phyloP scores from a whole-genome alignment of 2,329 filamentous ascomycete species.

The Aspergillus brunneoviolaceus region DNA sequence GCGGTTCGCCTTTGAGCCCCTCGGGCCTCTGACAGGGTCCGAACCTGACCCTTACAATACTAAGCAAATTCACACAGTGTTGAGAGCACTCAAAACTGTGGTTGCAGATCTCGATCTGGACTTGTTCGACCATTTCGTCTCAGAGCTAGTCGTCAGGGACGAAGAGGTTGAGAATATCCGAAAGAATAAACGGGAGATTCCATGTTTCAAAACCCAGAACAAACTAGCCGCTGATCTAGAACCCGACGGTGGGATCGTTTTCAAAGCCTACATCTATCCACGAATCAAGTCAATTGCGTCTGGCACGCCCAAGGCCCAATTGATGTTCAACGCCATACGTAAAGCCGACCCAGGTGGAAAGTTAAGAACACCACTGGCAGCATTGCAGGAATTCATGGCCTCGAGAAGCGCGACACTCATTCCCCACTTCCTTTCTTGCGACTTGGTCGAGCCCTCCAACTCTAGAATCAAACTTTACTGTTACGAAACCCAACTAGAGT shows the following conservation, averaged over 20 bases:
- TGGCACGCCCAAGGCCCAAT: conserved; percentile 8
- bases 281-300: conserved; percentile 16
- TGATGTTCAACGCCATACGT: conserved; percentile 16
- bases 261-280: conserved; percentile 18
- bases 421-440: conserved; percentile 3
- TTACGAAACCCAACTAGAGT: neutral
- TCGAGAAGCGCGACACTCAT: neutral
- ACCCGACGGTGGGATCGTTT: neutral
- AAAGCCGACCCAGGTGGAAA: neutral
- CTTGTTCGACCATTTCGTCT: neutral
- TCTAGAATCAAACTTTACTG: conserved; percentile 7
- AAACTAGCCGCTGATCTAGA: neutral
- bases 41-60: neutral
- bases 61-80: neutral
- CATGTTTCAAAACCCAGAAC: neutral
- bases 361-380: neutral
- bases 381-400: neutral
- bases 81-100: neutral
- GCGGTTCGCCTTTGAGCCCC: conserved; percentile 18
- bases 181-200: neutral
- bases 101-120: neutral
- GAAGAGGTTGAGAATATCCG: neutral
- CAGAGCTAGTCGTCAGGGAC: neutral
- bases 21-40: conserved; percentile 12
- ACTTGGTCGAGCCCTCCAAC: neutral